Conservation (phyloP, 345 rosid species). For the Capsella bursapastoris region DNA sequence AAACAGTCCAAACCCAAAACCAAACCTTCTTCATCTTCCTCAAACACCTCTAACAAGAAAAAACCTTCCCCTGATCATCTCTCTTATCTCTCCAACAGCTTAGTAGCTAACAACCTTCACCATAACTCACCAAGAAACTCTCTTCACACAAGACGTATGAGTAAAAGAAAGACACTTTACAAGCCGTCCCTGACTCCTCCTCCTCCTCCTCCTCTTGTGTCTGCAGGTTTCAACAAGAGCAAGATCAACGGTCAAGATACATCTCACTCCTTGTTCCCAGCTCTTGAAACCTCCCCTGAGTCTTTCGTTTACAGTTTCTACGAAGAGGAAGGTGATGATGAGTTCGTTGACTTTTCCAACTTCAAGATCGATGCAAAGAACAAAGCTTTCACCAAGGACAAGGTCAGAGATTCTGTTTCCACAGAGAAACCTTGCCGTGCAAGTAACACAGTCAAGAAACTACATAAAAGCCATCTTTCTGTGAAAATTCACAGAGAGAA, state of each 20-base stretch:
- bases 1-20: slow-evolving; percentile 36
- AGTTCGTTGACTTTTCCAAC: slow-evolving; percentile 48
- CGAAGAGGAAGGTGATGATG: slow-evolving; percentile 22
- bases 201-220: slow-evolving; percentile 38
- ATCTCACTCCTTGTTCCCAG: slow-evolving; percentile 42
- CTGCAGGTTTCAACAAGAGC: slow-evolving; percentile 21
- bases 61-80: slow-evolving; percentile 25
- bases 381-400: slow-evolving; percentile 38
- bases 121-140: slow-evolving; percentile 50
- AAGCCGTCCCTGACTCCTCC: slow-evolving; percentile 54
- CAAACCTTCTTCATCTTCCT: slow-evolving; percentile 27
- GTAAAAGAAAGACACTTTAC: slow-evolving; percentile 55
- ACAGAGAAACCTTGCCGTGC: slow-evolving; percentile 34
- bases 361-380: slow-evolving; percentile 50
- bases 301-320: slow-evolving; percentile 41
- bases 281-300: slow-evolving; percentile 48
- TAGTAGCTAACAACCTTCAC: slow-evolving; percentile 43
- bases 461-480: slow-evolving; percentile 19
- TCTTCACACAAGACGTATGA: slow-evolving; percentile 44
- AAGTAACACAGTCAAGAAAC: slow-evolving; percentile 32
- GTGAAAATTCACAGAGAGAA: slow-evolving; percentile 28
- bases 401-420: slow-evolving; percentile 34
- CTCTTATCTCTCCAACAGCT: slow-evolving; percentile 45
- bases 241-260: slow-evolving; percentile 41
- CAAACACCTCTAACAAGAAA: slow-evolving; percentile 34